A percentile compares a stretch with the other conserved stretches of the same genome.
phyloP scores from a whole-genome alignment of 176 grass and related monocot species.

The Lolium multiflorum region DNA sequence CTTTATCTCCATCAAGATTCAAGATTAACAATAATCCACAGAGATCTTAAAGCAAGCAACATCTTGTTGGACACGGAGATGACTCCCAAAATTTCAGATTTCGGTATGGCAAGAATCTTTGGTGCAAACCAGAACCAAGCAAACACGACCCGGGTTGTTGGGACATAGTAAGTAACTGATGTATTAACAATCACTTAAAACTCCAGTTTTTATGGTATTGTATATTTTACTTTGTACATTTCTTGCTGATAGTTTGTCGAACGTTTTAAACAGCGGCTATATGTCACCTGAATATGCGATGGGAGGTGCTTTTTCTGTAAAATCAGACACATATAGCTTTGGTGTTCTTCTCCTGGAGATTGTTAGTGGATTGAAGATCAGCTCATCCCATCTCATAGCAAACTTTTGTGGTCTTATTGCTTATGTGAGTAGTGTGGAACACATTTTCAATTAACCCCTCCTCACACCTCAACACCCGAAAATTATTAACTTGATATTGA shows the following conservation, averaged over 20 bases:
- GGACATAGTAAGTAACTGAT: not conserved
- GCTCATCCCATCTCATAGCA: too few relatives aligned
- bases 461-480: not conserved
- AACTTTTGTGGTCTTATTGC: too few relatives aligned
- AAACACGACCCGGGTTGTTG: not conserved
- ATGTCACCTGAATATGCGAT: too few relatives aligned
- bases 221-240: not conserved
- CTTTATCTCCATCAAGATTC: conserved; percentile 17
- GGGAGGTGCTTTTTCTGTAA: too few relatives aligned
- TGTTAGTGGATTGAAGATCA: too few relatives aligned
- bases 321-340: too few relatives aligned
- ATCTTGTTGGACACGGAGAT: not conserved
- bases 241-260: not conserved
- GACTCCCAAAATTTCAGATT: not conserved
- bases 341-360: too few relatives aligned
- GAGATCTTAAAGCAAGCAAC: conserved; percentile 1
- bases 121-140: not conserved
- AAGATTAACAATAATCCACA: not conserved
- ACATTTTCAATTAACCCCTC: too few relatives aligned
- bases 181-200: not conserved
- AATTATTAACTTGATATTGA: not conserved
- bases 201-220: not conserved
- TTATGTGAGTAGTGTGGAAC: too few relatives aligned
- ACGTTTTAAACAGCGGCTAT: not conserved
- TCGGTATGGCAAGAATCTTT: not conserved